Conservation (phyloP, 2,329 filamentous ascomycete genomes). For the Tolypocladium pustulatum region DNA sequence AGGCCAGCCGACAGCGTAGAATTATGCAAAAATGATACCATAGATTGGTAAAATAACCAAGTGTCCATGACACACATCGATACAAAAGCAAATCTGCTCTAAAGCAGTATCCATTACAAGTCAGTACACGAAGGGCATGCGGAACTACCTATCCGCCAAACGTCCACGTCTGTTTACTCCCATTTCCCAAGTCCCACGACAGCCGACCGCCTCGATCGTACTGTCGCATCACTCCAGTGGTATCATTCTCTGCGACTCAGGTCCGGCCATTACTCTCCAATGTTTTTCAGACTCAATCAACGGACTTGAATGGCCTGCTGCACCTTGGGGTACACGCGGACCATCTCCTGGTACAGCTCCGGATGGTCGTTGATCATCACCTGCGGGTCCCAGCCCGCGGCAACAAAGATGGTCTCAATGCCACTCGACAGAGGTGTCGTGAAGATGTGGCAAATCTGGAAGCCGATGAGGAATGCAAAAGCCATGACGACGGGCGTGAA, state of each 20-base stretch:
- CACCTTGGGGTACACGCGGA: conserved; percentile 73
- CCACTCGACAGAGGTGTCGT: conserved; percentile 79
- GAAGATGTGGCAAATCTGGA: conserved; percentile 85
- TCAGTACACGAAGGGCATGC: background rate
- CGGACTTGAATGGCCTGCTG: conserved; percentile 56
- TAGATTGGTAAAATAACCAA: background rate
- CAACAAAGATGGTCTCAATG: conserved; percentile 88
- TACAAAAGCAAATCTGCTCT: background rate
- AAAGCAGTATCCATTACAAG: background rate
- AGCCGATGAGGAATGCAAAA: conserved; percentile 78
- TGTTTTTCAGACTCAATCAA: background rate
- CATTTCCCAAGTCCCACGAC: background rate
- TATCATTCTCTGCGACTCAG: background rate
- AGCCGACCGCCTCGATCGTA: background rate
- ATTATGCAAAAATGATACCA: background rate
- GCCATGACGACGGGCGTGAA: conserved; percentile 74
- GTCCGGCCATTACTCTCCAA: background rate
- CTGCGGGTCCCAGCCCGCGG: conserved; percentile 56
- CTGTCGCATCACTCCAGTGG: background rate
- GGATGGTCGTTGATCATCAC: conserved; percentile 73
- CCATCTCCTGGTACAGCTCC: conserved; percentile 70
- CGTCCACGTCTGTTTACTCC: background rate
- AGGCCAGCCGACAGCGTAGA: too few relatives aligned
- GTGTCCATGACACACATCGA: background rate
- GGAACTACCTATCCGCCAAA: background rate